These are phyloP conservation scores for Aspergillus ochraceoroseus DNA, from an alignment of 2,329 filamentous ascomycete genomes.

Conservation along the genomic window DNA sequence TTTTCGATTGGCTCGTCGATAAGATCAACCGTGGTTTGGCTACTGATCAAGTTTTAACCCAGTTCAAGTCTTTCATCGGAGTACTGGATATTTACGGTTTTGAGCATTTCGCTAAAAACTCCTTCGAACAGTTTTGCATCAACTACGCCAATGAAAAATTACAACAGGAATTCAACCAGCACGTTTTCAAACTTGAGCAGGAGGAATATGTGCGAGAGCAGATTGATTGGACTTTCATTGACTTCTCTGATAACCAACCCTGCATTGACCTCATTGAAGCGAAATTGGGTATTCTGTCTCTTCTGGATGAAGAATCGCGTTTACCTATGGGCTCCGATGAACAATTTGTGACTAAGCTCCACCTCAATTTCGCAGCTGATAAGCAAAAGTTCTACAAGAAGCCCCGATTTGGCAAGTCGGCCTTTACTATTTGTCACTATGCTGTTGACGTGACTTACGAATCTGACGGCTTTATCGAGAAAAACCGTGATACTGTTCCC, in stretches of 20 bases:
- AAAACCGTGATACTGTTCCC: conserved; percentile 97
- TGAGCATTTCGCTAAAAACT: conserved; percentile 99
- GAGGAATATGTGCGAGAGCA: conserved; percentile 94
- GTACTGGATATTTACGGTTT: conserved; percentile 99
- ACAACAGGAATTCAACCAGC: conserved; percentile 98
- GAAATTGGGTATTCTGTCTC: conserved; percentile 84
- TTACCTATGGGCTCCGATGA: conserved; percentile 97
- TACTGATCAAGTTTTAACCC: conserved; percentile 75
- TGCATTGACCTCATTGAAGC: conserved; percentile 98
- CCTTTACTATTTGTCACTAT: conserved; percentile 98
- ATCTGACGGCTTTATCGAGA: conserved; percentile 98
- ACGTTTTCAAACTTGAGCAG: conserved; percentile 98
- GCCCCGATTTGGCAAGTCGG: conserved; percentile 91
- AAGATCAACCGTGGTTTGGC: conserved; percentile 89
- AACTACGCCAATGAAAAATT: conserved; percentile 99
- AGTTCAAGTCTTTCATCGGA: conserved; percentile 87
- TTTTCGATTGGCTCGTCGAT: conserved; percentile 99
- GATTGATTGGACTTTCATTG: conserved; percentile 99
- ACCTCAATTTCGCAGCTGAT: conserved; percentile 83
- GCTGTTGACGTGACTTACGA: conserved; percentile 97
- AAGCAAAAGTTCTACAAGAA: conserved; percentile 99
- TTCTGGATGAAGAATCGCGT: conserved; percentile 93
- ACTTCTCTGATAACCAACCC: conserved; percentile 98
- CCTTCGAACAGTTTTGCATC: conserved; percentile 99
- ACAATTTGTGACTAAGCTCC: conserved; percentile 91